Percentiles rank a stretch among this genome's conserved stretches.
Evolutionary conservation across 2,329 filamentous ascomycete species (phyloP).

Genomic region (Alternaria panax): DNA sequence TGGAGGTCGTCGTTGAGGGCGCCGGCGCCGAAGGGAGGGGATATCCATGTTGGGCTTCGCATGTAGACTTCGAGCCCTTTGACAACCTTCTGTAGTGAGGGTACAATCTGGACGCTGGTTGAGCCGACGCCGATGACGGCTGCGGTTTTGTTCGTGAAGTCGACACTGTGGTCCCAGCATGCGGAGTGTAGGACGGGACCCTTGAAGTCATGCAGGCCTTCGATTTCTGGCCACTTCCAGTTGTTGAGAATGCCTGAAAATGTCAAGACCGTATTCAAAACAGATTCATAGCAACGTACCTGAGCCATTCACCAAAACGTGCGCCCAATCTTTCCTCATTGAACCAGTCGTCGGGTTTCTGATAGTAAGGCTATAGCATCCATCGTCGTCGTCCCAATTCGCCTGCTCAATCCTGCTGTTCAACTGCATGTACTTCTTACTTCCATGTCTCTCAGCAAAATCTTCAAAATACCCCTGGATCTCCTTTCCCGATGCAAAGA

Average conservation of each 20-base stretch:
- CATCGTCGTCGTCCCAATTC: constrained; percentile 53
- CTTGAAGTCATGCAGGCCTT: constrained; percentile 53
- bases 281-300: constrained; percentile 33
- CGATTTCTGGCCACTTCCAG: constrained; percentile 55
- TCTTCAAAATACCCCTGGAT: constrained; percentile 60
- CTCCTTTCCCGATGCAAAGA: constrained; percentile 58
- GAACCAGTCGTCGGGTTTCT: constrained; percentile 44
- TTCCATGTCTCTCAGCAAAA: constrained; percentile 65
- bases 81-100: constrained; percentile 49
- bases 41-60: constrained; percentile 52
- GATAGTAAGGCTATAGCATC: constrained; percentile 51
- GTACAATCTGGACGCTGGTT: constrained; percentile 48
- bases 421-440: constrained; percentile 57
- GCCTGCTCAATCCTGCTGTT: constrained; percentile 55
- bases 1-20: constrained; percentile 44
- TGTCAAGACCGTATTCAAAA: constrained; percentile 43
- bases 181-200: constrained; percentile 56
- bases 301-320: constrained; percentile 55
- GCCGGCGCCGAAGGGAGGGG: constrained; percentile 48
- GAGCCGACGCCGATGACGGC: constrained; percentile 47
- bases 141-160: constrained; percentile 41
- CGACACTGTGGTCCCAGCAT: constrained; percentile 51
- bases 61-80: constrained; percentile 49
- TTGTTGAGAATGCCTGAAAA: constrained; percentile 53
- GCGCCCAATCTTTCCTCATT: constrained; percentile 44